phyloP scores from a whole-genome alignment of 208 protist species.

The Trypanosoma melophagium region DNA sequence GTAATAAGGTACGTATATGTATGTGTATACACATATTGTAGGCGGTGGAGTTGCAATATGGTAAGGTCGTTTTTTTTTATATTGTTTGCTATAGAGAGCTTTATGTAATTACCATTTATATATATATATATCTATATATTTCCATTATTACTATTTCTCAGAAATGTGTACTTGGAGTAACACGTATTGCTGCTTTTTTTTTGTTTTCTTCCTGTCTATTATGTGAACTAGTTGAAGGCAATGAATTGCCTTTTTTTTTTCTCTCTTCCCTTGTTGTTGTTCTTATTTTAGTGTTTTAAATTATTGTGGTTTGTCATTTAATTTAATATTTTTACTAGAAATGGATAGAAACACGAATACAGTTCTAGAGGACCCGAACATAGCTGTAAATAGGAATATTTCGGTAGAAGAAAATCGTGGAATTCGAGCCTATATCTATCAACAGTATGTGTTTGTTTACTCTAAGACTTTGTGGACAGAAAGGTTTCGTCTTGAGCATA shows the following conservation, averaged over 20 bases:
- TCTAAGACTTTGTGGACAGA: slow-evolving; percentile 19
- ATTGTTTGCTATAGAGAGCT: too few relatives aligned
- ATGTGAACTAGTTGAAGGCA: not conserved
- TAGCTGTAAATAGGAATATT: too few relatives aligned
- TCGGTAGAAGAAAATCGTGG: too few relatives aligned
- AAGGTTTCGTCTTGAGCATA: slow-evolving; percentile 36
- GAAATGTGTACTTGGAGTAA: too few relatives aligned
- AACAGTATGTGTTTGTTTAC: too few relatives aligned
- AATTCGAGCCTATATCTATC: too few relatives aligned
- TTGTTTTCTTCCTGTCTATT: slow-evolving; percentile 4
- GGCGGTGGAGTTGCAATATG: not conserved
- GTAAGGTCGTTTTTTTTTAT: too few relatives aligned
- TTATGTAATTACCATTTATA: too few relatives aligned
- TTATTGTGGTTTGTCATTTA: not conserved
- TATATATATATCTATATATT: not conserved
- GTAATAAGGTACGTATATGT: not conserved
- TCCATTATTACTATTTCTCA: not conserved
- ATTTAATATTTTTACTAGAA: not conserved
- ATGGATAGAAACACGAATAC: too few relatives aligned
- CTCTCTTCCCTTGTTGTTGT: not conserved
- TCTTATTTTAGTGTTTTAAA: not conserved
- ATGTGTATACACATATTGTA: slow-evolving; percentile 12
- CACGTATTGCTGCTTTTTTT: slow-evolving; percentile 12
- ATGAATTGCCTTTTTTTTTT: slow-evolving; percentile 13
- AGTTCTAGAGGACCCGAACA: too few relatives aligned